A percentile compares a stretch with the other conserved stretches of the same genome.
phyloP scores from a whole-genome alignment of 345 rosid genomes.

The Trapa incisa region DNA sequence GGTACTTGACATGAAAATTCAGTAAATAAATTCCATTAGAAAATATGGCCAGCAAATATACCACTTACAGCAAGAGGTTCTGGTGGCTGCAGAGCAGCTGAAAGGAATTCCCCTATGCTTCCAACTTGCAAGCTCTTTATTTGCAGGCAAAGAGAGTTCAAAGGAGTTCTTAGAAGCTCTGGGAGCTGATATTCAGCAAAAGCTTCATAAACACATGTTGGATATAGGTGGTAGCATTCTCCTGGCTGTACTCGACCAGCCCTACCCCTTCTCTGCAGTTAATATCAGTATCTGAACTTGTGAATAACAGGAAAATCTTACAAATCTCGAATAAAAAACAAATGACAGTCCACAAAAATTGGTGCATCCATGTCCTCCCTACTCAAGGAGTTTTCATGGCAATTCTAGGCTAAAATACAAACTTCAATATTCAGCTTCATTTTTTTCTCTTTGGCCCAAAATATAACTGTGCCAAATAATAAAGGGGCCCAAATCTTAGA shows the following conservation, averaged over 20 bases:
- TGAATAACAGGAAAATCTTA: not conserved
- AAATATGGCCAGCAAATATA: not conserved
- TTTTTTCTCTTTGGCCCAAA: not conserved
- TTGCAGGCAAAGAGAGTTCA: constrained; percentile 98
- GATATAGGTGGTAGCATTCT: constrained; percentile 89
- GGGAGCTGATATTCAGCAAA: constrained; percentile 98
- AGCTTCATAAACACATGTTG: constrained; percentile 82
- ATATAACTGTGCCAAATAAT: not conserved
- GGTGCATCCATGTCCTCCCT: not conserved
- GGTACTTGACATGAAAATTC: not conserved
- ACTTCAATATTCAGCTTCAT: not conserved
- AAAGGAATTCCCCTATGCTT: constrained; percentile 83
- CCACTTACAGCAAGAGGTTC: constrained; percentile 75
- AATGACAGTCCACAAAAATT: not conserved
- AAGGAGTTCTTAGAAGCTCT: constrained; percentile 93
- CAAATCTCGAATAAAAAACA: not conserved
- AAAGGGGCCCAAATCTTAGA: not conserved
- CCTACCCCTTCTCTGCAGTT: constrained; percentile 78
- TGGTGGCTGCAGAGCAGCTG: constrained; percentile 93
- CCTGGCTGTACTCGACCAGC: constrained; percentile 98
- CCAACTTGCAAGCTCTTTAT: constrained; percentile 87
- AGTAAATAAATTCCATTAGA: not conserved
- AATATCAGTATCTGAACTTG: not conserved
- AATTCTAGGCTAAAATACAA: not conserved
- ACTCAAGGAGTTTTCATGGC: not conserved